phyloP scores from a whole-genome alignment of 2,329 filamentous ascomycete genomes.

The Stachybotrys echinatus region DNA sequence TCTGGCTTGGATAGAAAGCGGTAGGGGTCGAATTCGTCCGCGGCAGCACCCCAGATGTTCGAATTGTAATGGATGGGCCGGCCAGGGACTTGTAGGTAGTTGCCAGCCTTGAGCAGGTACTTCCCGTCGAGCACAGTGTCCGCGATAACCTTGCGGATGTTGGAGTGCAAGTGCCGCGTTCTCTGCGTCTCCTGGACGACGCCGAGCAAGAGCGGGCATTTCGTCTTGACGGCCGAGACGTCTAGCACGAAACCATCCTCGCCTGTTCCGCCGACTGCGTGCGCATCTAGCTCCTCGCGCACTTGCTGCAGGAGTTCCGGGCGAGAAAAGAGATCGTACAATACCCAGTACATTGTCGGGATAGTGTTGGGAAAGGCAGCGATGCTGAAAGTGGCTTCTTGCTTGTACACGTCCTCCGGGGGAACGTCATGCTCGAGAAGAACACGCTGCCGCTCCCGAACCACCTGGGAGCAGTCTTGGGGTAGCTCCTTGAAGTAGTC shows the following conservation, averaged over 20 bases:
- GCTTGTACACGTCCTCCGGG: slow-evolving; percentile 3
- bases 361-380: slow-evolving; percentile 35
- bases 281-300: slow-evolving; percentile 28
- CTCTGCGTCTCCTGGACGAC: slow-evolving; percentile 30
- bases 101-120: slow-evolving; percentile 25
- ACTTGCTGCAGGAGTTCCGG: slow-evolving; percentile 30
- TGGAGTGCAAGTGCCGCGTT: slow-evolving; percentile 14
- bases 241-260: slow-evolving; percentile 17
- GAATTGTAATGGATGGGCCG: slow-evolving; percentile 17
- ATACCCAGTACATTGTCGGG: slow-evolving; percentile 37
- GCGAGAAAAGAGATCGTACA: slow-evolving; percentile 36
- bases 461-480: slow-evolving; percentile 5
- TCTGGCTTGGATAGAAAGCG: slow-evolving; percentile 12
- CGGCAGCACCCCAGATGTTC: slow-evolving; percentile 23
- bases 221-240: slow-evolving; percentile 22
- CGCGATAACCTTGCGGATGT: slow-evolving; percentile 20
- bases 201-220: slow-evolving; percentile 28
- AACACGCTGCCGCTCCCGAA: slow-evolving; percentile 7
- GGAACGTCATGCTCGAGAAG: slow-evolving; percentile 1
- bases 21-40: slow-evolving; percentile 20
- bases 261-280: slow-evolving; percentile 2
- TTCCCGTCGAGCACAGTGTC: slow-evolving; percentile 23
- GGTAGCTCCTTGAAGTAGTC: slow-evolving; percentile 7
- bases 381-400: slow-evolving; percentile 12
- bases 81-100: slow-evolving; percentile 23